These are phyloP conservation scores for Puccinia coronata DNA, from an alignment of 1,284 basidiomycete genomes.

Conservation along the genomic window DNA sequence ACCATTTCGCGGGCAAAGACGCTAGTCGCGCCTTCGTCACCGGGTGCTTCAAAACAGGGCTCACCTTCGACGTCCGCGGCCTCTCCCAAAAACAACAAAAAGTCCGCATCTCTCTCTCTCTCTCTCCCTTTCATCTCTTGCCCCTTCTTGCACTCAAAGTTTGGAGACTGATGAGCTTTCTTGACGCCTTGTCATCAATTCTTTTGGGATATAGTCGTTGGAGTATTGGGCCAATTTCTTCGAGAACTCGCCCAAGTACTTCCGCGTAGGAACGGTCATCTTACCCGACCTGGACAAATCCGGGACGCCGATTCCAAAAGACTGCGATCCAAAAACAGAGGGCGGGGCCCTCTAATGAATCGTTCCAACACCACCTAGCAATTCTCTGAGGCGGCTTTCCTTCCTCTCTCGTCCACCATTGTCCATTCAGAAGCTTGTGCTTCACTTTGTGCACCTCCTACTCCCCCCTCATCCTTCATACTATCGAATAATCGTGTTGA, in stretches of 20 bases:
- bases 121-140: too few relatives aligned
- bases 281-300: conserved; percentile 70
- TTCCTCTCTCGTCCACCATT: too few relatives aligned
- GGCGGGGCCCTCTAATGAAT: conserved; percentile 41
- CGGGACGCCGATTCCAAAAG: conserved; percentile 72
- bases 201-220: conserved; percentile 65
- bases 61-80: conserved; percentile 84
- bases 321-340: conserved; percentile 63
- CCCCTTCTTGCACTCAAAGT: too few relatives aligned
- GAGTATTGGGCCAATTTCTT: conserved; percentile 88
- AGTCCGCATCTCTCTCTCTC: conserved; percentile 60
- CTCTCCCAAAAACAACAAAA: conserved; percentile 70
- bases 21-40: conserved; percentile 86
- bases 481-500: too few relatives aligned
- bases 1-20: conserved; percentile 69
- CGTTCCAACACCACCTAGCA: too few relatives aligned
- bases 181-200: not conserved
- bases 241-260: conserved; percentile 62
- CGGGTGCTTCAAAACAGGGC: conserved; percentile 82
- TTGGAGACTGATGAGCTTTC: conserved; percentile 51
- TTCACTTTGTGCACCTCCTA: too few relatives aligned
- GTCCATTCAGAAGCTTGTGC: too few relatives aligned
- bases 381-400: too few relatives aligned
- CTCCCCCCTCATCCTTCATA: too few relatives aligned
- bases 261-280: conserved; percentile 66